Base-by-base conservation (phyloP, 495 filamentous ascomycete genomes). In the Podospora australis region DNA sequence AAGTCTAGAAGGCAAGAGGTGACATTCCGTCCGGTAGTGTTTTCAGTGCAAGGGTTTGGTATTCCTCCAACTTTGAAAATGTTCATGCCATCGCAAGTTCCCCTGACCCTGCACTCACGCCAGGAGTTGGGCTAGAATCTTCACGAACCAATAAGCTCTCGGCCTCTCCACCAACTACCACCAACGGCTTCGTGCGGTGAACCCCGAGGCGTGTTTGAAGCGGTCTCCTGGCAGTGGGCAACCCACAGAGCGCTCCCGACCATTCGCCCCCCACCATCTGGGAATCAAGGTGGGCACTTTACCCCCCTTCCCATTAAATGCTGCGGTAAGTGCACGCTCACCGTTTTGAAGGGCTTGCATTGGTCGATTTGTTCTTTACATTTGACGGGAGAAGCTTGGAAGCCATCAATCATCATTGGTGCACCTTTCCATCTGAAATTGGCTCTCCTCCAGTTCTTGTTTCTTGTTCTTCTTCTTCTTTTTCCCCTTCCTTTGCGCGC, bases 231-330 rank as follows among this genome's bases (percentile, higher is more conserved):
- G 32, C 32, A 36, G 19, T 16, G 14, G 13, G 32, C 32, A 11
- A 34, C 2, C 11, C 11, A 2, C 11, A 34, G 30, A 13, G 30
- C 11, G 30, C 45, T 14, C n/a, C 28, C 16, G 30, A 25, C 36
- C 30, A 25, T 30, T 39, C 34, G 21, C 32, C 25, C 24, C 46
- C 48, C 39, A 38, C 48, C 48, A 45, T 19, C 16, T 11, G 23
- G 16, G 8, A 25, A 24, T 16, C n/a, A 23, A 43, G 45, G 49
- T 52, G 54, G 48, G 46, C 43, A 40, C 22, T 17, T 8, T 40
- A 38, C 41, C 47, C 55, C 45, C 46, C 42, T 51, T 52, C 43
- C 52, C 54, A 52, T 54, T 54, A 51, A 53, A 53, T 46, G 46
- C 55, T 41, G 50, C 35, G 17, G 51, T 48, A 35, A 52, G 40